phyloP scores from a whole-genome alignment of 108 stramenopile species.

The Cyclotella atomus region DNA sequence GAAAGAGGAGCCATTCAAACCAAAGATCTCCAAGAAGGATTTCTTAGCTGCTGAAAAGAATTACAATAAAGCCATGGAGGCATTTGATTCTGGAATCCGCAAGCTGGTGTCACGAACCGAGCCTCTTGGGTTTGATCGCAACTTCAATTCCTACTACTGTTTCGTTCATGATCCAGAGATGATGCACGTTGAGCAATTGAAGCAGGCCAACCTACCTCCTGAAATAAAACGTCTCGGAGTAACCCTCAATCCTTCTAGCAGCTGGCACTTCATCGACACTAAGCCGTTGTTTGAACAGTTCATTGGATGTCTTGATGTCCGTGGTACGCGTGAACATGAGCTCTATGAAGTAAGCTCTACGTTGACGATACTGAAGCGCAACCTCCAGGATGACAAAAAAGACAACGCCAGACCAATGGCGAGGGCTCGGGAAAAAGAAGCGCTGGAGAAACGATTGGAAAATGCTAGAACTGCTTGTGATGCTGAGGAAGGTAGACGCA shows the following conservation, averaged over 20 bases:
- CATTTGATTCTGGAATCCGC: slow-evolving; percentile 73
- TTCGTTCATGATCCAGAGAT: slow-evolving; percentile 76
- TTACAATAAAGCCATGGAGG: slow-evolving; percentile 70
- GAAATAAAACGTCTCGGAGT: slow-evolving; percentile 49
- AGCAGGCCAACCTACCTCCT: slow-evolving; percentile 38
- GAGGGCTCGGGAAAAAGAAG: slow-evolving; percentile 54
- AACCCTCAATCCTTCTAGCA: slow-evolving; percentile 48
- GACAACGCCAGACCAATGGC: slow-evolving; percentile 49
- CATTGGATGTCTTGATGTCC: slow-evolving; percentile 66
- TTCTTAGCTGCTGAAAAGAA: slow-evolving; percentile 55
- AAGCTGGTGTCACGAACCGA: slow-evolving; percentile 68
- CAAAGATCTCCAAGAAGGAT: slow-evolving; percentile 66
- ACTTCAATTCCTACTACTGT: slow-evolving; percentile 73
- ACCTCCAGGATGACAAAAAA: slow-evolving; percentile 73
- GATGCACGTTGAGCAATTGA: slow-evolving; percentile 63
- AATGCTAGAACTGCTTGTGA: slow-evolving; percentile 64
- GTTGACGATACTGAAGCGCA: slow-evolving; percentile 49
- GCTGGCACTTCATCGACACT: slow-evolving; percentile 79
- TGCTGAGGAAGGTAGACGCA: slow-evolving; percentile 64
- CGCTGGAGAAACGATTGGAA: slow-evolving; percentile 61
- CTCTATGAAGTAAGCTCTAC: slow-evolving; percentile 51
- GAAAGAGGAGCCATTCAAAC: slow-evolving; percentile 35
- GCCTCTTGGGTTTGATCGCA: slow-evolving; percentile 77
- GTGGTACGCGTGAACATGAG: slow-evolving; percentile 75
- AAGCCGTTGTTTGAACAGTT: slow-evolving; percentile 72